Evolutionary conservation across 2,329 filamentous ascomycete species (phyloP), one percentile per base, ranked within the genome.

Genomic region (Penicillium sp.): DNA sequence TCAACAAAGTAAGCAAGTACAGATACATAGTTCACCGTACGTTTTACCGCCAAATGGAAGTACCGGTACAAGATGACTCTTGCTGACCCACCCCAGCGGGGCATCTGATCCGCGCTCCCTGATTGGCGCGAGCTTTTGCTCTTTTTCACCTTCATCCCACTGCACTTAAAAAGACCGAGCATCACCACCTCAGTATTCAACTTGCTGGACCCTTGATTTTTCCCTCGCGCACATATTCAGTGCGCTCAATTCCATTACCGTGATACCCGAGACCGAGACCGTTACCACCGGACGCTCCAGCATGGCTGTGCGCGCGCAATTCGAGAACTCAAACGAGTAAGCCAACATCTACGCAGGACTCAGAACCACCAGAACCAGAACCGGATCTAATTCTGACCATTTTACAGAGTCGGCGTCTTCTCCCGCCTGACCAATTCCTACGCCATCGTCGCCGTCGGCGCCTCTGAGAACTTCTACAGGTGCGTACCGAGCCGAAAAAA

Each of bases 391-490:
- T 42, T 44, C 22, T 38, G 25, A 27, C 22, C 8, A 2, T 2
- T 8, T 16, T 47, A 28, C 68, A 96, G 92, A 79, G 89, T 99
- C 71, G 94, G 94, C 73, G 94, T 97, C 70, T 99, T 99, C 76
- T 79, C 92, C 55, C 96, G 90, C 56, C 88, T 99, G 71, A 99
- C 94, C 64, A 99, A 99, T 78, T 92, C 90, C 54, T 99, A 96
- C 76, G 91, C 92, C 65, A 82, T 99, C 66, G 90, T 96, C 65
- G 92, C 92, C 60, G 85, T 96, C 62, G 94, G 94, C 69, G 92
- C 90, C 65, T 96, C 90, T 69, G 92, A 96, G 81, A 97, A 97
- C 83, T 99, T 99, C 77, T 97, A 97, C 85, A 92, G 84, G 85
- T 87, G 72, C 56, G 74, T 62, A 10, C 10, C 3, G 28, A 13